These are phyloP conservation scores for Ramichloridium luteum DNA, from an alignment of 2,329 filamentous ascomycete species.

Conservation along the genomic window DNA sequence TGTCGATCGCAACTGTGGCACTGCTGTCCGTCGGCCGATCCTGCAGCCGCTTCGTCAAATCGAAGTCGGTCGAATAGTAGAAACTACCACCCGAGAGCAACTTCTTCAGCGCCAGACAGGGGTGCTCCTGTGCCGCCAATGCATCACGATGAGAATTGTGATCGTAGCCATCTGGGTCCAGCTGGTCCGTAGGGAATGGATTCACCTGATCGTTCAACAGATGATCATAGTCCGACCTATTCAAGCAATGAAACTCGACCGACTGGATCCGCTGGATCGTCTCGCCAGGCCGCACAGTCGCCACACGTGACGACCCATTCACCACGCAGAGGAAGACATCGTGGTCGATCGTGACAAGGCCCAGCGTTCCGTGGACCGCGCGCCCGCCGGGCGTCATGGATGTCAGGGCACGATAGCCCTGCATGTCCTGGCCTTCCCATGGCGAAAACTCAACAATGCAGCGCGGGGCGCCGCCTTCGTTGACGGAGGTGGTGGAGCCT, in stretches of 20 bases:
- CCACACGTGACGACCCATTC: constrained; percentile 64
- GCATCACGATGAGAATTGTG: constrained; percentile 52
- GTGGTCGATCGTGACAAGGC: constrained; percentile 67
- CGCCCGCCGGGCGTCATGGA: constrained; percentile 42
- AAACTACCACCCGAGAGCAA: constrained; percentile 87
- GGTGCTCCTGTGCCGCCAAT: constrained; percentile 69
- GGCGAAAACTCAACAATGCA: constrained; percentile 84
- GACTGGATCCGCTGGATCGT: constrained; percentile 75
- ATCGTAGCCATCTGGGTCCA: constrained; percentile 42
- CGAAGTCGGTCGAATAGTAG: constrained; percentile 98
- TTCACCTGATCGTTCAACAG: constrained; percentile 48
- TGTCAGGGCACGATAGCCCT: constrained; percentile 64
- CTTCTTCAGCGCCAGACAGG: constrained; percentile 82
- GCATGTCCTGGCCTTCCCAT: constrained; percentile 51
- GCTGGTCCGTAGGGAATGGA: constrained; percentile 41
- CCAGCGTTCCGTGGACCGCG: constrained; percentile 67
- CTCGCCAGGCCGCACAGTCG: constrained; percentile 74
- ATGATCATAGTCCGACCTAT: constrained; percentile 73
- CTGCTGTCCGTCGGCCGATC: constrained; percentile 50
- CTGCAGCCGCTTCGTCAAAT: constrained; percentile 85
- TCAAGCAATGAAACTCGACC: constrained; percentile 88
- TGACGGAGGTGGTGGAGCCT: constrained; percentile 31
- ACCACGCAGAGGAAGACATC: constrained; percentile 90
- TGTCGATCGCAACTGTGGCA: constrained; percentile 71
- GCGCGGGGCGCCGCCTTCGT: constrained; percentile 36